Evolutionary conservation across 805 yeast genomes (phyloP).

Genomic region (Blastobotrys terrestris): DNA sequence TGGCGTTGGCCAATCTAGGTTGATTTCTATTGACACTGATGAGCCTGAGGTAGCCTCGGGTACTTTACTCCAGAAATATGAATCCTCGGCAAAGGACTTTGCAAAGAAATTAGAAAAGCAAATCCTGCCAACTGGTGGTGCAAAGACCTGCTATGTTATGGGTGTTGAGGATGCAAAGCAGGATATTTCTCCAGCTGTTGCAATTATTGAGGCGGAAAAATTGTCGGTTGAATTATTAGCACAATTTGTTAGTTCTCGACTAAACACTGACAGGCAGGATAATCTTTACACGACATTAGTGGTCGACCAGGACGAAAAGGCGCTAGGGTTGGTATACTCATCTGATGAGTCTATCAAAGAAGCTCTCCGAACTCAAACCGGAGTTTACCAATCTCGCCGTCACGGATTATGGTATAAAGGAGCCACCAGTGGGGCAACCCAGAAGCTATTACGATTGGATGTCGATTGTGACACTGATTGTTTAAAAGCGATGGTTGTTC

Average conservation of each 20-base stretch:
- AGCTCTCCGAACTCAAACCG: conserved; percentile 74
- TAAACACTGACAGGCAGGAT: conserved; percentile 79
- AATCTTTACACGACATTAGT: conserved; percentile 83
- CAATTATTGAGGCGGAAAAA: conserved; percentile 16
- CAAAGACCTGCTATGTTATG: conserved; percentile 16
- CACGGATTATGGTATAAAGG: conserved; percentile 97
- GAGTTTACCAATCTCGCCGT: conserved; percentile 87
- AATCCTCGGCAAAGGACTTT: conserved; percentile 8
- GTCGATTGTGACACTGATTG: conserved; percentile 93
- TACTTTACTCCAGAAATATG: conserved; percentile 9
- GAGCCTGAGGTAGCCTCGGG: conserved; percentile 14
- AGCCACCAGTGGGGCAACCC: conserved; percentile 93
- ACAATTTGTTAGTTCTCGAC: conserved; percentile 40
- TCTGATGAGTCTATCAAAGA: conserved; percentile 73
- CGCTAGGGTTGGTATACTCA: conserved; percentile 88
- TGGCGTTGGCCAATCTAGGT: conserved; percentile 49
- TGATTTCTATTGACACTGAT: conserved; percentile 31
- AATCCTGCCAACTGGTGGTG: conserved; percentile 16
- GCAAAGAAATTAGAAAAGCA: conserved; percentile 12
- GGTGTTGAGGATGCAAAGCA: conserved; percentile 10
- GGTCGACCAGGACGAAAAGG: conserved; percentile 57
- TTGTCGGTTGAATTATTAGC: conserved; percentile 17
- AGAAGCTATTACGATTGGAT: conserved; percentile 57
- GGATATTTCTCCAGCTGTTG: conserved; percentile 14
- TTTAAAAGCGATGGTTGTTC: conserved; percentile 78